Conservation (phyloP, 441 rosid genomes). For the Jatropha multifida region DNA sequence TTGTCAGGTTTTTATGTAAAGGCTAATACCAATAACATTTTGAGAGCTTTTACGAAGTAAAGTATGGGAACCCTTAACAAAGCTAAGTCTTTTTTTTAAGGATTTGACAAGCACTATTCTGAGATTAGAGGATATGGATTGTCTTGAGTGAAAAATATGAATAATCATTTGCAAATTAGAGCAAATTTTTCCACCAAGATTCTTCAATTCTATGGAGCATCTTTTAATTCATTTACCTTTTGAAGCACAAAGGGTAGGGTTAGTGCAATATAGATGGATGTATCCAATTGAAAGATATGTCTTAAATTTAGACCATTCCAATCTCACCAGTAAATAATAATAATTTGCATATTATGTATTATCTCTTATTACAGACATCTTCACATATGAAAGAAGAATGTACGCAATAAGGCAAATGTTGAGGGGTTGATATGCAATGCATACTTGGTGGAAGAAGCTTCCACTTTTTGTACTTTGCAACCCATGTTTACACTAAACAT, state of each 20-base stretch:
- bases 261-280: neutral
- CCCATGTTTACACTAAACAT: too few relatives aligned
- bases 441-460: too few relatives aligned
- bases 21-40: neutral
- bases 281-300: neutral
- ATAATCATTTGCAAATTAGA: slow-evolving; percentile 12
- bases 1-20: neutral
- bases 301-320: too few relatives aligned
- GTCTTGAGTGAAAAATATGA: neutral
- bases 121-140: neutral
- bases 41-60: neutral
- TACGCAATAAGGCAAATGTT: too few relatives aligned
- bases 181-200: slow-evolving; percentile 8
- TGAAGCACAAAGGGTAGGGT: neutral
- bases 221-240: neutral
- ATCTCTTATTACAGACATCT: too few relatives aligned
- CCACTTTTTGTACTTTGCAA: too few relatives aligned
- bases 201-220: slow-evolving; percentile 15
- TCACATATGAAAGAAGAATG: too few relatives aligned
- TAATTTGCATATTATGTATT: too few relatives aligned
- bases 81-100: neutral
- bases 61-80: neutral
- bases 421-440: too few relatives aligned
- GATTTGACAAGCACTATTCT: neutral
- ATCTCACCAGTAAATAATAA: too few relatives aligned